Evolutionary conservation across 1,284 basidiomycete genomes (phyloP).

Genomic region (Leccinum subspadiceum): DNA sequence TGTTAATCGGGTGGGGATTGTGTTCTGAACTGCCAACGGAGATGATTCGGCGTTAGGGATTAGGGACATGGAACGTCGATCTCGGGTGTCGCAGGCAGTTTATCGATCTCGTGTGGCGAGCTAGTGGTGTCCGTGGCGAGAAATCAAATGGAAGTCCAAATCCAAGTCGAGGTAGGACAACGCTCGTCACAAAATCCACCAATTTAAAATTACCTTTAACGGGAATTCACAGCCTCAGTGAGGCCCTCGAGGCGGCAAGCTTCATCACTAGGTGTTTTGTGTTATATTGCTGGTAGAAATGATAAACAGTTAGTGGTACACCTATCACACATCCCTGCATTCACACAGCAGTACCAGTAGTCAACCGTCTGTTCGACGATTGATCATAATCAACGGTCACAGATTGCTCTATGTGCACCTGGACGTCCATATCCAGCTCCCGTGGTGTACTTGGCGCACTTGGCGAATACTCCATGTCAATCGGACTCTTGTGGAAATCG

Average conservation of each 20-base stretch:
- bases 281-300: conserved; percentile 13
- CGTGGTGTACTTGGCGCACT: conserved; percentile 10
- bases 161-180: background rate
- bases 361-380: conserved; percentile 20
- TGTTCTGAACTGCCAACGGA: background rate
- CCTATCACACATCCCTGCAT: conserved; percentile 8
- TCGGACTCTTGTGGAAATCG: conserved; percentile 23
- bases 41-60: conserved; percentile 1
- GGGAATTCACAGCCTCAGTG: background rate
- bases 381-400: conserved; percentile 32
- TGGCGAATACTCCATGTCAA: conserved; percentile 24
- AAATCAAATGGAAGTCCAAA: background rate
- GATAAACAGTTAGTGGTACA: conserved; percentile 1
- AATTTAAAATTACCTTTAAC: conserved; percentile 19
- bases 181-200: background rate
- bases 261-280: background rate
- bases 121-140: background rate
- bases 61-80: conserved; percentile 12
- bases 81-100: background rate
- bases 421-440: conserved; percentile 32
- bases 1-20: background rate
- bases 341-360: conserved; percentile 3
- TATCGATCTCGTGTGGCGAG: background rate
- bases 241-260: background rate
- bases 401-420: conserved; percentile 31